Percentiles rank a stretch among this genome's conserved stretches.
Evolutionary conservation across 331 rosid species (phyloP).

Genomic region (Stylosanthes scabra): DNA sequence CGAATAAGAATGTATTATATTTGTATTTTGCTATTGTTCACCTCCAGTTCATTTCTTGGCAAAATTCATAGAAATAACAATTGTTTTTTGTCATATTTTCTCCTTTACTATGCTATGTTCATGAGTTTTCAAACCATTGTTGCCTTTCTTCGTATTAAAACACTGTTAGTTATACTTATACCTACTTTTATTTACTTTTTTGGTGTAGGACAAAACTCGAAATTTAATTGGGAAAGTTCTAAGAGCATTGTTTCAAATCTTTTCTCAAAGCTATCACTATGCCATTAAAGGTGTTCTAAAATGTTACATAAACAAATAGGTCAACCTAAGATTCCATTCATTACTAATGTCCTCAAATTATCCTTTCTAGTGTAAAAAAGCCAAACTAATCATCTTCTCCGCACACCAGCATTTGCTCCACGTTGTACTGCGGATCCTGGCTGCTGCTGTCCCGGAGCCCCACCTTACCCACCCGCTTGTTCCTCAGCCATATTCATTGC

Average conservation of each 20-base stretch:
- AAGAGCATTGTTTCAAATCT: constrained; percentile 19
- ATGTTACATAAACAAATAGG: constrained; percentile 34
- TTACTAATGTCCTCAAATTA: constrained; percentile 22
- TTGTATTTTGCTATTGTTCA: neutral
- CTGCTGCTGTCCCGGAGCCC: constrained; percentile 32
- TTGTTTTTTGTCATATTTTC: neutral
- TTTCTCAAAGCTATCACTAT: constrained; percentile 30
- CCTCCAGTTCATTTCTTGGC: constrained; percentile 9
- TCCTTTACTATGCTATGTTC: too few species aligned
- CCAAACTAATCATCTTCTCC: too few species aligned
- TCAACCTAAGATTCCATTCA: constrained; percentile 32
- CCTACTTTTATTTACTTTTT: too few species aligned
- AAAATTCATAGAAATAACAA: neutral
- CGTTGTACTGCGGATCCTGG: too few species aligned
- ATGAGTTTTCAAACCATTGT: too few species aligned
- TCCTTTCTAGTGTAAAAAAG: constrained; percentile 1
- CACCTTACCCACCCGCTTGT: constrained; percentile 52
- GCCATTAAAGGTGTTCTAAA: constrained; percentile 13
- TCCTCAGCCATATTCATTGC: constrained; percentile 96
- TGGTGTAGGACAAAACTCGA: neutral
- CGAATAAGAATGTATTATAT: neutral
- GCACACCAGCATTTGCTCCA: too few species aligned
- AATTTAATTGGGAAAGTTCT: constrained; percentile 37
- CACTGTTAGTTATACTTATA: too few species aligned
- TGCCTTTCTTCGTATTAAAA: too few species aligned